Percentiles rank a stretch among this genome's conserved stretches.
These are phyloP conservation scores for Geotrichum aggregatum DNA, from an alignment of 1,139 yeast species.

Conservation along the genomic window DNA sequence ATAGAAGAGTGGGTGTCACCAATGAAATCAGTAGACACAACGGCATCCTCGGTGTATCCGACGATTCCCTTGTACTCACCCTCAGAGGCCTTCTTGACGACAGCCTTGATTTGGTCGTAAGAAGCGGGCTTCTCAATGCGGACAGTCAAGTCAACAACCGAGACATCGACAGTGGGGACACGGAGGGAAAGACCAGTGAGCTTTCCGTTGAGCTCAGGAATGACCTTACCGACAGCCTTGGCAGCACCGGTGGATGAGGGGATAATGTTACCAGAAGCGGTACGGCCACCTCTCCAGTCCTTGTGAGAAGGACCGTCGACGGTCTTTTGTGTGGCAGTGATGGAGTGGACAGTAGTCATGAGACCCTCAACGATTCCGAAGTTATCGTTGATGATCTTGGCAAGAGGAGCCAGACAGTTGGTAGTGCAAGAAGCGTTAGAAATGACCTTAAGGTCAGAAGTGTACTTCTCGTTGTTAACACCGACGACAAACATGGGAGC, in stretches of 20 bases:
- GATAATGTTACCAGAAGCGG: slow-evolving; percentile 85
- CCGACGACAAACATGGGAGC: slow-evolving; percentile 89
- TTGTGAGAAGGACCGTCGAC: slow-evolving; percentile 90
- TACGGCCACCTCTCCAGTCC: slow-evolving; percentile 95
- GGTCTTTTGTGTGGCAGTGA: slow-evolving; percentile 87
- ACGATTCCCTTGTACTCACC: slow-evolving; percentile 69
- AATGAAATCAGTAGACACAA: slow-evolving; percentile 80
- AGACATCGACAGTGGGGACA: slow-evolving; percentile 83
- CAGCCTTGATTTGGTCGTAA: slow-evolving; percentile 71
- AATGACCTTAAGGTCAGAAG: slow-evolving; percentile 63
- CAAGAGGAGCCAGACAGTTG: slow-evolving; percentile 85
- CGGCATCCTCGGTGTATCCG: slow-evolving; percentile 84
- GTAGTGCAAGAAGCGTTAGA: slow-evolving; percentile 91
- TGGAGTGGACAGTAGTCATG: slow-evolving; percentile 88
- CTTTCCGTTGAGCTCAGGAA: slow-evolving; percentile 83
- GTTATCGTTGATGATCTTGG: slow-evolving; percentile 74
- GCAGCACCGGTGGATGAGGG: slow-evolving; percentile 93
- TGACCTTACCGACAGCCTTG: slow-evolving; percentile 88
- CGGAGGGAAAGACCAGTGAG: slow-evolving; percentile 86
- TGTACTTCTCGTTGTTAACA: slow-evolving; percentile 73
- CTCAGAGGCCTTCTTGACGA: slow-evolving; percentile 59
- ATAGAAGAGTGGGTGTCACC: slow-evolving; percentile 74
- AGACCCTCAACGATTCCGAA: slow-evolving; percentile 83
- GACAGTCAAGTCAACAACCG: slow-evolving; percentile 70
- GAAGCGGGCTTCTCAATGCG: slow-evolving; percentile 66